Evolutionary conservation across 2,329 filamentous ascomycete genomes (phyloP).

Genomic region (Scytalidium sp.): DNA sequence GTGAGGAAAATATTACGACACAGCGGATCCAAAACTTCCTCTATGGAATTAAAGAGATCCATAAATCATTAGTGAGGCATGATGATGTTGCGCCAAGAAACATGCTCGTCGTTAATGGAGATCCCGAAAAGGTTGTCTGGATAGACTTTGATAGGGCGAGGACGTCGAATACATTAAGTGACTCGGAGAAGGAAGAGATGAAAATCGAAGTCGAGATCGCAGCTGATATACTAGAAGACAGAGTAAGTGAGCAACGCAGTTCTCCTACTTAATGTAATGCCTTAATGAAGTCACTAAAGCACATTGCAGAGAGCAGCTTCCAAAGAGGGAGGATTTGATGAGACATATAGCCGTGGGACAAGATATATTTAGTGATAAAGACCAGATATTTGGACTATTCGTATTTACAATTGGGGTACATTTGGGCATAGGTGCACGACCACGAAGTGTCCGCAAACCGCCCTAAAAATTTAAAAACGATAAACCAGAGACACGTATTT

Average conservation of each 20-base stretch:
- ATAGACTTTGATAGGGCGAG: neutral
- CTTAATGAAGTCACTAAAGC: neutral
- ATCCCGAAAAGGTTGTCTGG: neutral
- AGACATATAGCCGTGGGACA: neutral
- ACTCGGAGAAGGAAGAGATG: neutral
- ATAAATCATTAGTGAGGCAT: neutral
- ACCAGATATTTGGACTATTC: no score
- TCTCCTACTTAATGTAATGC: neutral
- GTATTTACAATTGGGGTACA: no score
- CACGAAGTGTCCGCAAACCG: no score
- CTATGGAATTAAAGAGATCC: neutral
- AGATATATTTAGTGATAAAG: neutral
- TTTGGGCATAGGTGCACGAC: no score
- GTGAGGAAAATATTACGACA: neutral
- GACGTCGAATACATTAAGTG: neutral
- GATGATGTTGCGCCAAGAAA: neutral
- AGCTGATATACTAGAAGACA: neutral
- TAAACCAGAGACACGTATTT: no score
- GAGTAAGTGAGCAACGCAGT: neutral
- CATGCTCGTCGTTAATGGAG: neutral
- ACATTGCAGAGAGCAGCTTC: neutral
- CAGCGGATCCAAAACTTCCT: neutral
- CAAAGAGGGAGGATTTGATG: neutral
- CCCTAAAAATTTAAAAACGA: no score
- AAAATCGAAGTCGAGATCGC: neutral